These are phyloP conservation scores for Xylaria palmicola DNA, from an alignment of 495 filamentous ascomycete species.

Conservation along the genomic window DNA sequence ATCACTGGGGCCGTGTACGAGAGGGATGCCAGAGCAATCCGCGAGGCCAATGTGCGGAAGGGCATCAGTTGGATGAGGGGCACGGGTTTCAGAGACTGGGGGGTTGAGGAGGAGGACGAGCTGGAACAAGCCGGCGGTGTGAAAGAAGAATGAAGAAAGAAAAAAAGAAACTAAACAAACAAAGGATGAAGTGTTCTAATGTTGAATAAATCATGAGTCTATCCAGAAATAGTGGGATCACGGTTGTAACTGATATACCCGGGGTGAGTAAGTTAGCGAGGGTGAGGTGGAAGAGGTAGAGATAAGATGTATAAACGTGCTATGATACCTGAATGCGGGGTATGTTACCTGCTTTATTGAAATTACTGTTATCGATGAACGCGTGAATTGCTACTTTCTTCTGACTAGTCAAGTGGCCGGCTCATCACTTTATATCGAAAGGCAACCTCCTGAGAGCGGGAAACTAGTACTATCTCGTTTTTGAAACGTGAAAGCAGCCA, in stretches of 20 bases:
- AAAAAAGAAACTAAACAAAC: background rate
- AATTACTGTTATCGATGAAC: background rate
- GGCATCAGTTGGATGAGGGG: slow-evolving; percentile 73
- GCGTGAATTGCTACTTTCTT: too few relatives aligned
- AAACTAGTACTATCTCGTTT: background rate
- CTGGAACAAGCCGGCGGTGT: slow-evolving; percentile 24
- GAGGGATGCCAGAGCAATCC: slow-evolving; percentile 62
- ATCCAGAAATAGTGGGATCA: background rate
- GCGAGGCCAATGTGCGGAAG: slow-evolving; percentile 67
- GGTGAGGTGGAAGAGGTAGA: background rate
- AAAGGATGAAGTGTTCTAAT: background rate
- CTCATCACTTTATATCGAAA: too few relatives aligned
- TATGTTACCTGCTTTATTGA: background rate
- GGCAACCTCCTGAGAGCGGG: too few relatives aligned
- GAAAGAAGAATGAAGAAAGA: slow-evolving; percentile 18
- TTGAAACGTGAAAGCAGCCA: background rate
- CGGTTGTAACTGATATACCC: slow-evolving; percentile 4
- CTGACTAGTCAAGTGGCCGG: too few relatives aligned
- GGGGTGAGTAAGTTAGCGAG: background rate
- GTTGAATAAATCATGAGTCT: background rate
- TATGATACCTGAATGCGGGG: slow-evolving; percentile 7
- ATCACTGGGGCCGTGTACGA: slow-evolving; percentile 79
- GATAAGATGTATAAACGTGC: slow-evolving; percentile 1
- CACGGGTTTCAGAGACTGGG: slow-evolving; percentile 47
- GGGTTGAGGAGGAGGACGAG: slow-evolving; percentile 37